Base-by-base conservation (phyloP, 2,329 filamentous ascomycete genomes). In the Arthrobotrys pseudoclavata region DNA sequence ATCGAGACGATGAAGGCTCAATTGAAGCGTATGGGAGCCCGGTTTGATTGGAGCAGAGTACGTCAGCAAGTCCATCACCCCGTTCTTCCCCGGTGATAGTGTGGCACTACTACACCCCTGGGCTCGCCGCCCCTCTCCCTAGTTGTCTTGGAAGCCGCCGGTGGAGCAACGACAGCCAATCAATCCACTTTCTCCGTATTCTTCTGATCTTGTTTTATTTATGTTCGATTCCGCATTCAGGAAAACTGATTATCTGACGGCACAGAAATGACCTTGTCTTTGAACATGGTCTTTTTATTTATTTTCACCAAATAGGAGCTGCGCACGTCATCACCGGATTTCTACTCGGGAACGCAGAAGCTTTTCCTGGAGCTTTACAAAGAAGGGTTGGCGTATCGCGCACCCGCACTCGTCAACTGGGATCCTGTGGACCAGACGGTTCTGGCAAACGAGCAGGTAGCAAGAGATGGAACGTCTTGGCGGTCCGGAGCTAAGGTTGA, bases 401-500 rank as follows among this genome's bases (percentile, higher is more conserved):
- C 89, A 37, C 91, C 96, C 81, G 92, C 93, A 20, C 85, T 94
- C 79, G 94, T 97, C 81, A 97, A 97, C 84, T 97, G 92, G 85
- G 94, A 97, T 80, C 94, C 94, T 0, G 88, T 97, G 29, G 94
- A 97, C 83, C 91, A 92, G 83, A 97, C 94, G 0, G 94, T 97
- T 15, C 86, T 97, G 75, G 94, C 94, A 10, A 97, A 97, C 83
- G 94, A 97, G 84, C 94, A 97, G 84, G 93, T 97, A n/a, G 92
- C 96, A 82, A 87, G 91, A 61, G 91, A 93, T 82, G 94, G 94
- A 34, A 89, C 86, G 81, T 97, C 93, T 1, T 97, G 94, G 94
- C 89, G 93, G 70, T 96, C 92, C 0, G 93, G 93, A 9, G 93
- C 92, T 61, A 90, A 91, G 82, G 93, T 96, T 18, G 91, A 96